phyloP scores from a whole-genome alignment of 805 yeast species.

The Yarrowia divulgata region DNA sequence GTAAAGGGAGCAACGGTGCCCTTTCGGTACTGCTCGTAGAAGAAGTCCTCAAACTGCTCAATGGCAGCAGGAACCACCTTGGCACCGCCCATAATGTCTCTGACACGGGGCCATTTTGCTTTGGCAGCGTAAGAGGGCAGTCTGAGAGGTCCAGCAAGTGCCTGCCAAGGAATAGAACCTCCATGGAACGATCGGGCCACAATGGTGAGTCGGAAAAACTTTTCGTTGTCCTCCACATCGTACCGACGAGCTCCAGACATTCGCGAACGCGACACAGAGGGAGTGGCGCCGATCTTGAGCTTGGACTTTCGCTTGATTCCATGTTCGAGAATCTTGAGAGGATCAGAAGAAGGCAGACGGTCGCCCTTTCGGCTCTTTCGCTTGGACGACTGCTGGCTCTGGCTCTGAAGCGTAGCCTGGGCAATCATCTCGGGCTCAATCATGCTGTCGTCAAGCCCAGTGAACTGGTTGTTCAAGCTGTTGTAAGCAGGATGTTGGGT shows the following conservation, averaged over 20 bases:
- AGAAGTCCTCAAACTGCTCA: slow-evolving; percentile 70
- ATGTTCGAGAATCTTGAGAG: slow-evolving; percentile 7
- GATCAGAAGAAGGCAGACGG: not conserved
- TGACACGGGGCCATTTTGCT: slow-evolving; percentile 74
- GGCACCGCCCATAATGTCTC: slow-evolving; percentile 66
- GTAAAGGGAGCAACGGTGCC: slow-evolving; percentile 55
- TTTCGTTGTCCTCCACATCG: slow-evolving; percentile 54
- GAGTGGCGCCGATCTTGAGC: slow-evolving; percentile 6
- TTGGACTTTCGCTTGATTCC: slow-evolving; percentile 30
- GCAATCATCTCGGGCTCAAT: slow-evolving; percentile 32
- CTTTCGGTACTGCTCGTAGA: slow-evolving; percentile 64
- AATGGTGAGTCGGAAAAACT: slow-evolving; percentile 68
- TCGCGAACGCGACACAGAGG: slow-evolving; percentile 29
- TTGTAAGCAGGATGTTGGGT: slow-evolving; percentile 24
- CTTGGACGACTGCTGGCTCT: slow-evolving; percentile 1
- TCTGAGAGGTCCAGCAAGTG: slow-evolving; percentile 47
- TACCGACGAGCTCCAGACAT: slow-evolving; percentile 19
- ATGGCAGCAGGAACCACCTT: slow-evolving; percentile 62
- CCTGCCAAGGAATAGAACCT: slow-evolving; percentile 50
- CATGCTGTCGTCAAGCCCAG: slow-evolving; percentile 24
- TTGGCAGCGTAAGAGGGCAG: slow-evolving; percentile 55
- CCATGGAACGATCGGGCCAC: slow-evolving; percentile 62
- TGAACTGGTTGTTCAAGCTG: slow-evolving; percentile 22
- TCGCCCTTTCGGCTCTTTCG: not conserved
- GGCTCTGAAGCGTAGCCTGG: slow-evolving; percentile 4